Evolutionary conservation across 106 monocot species (phyloP).

Genomic region (Narthecium ossifragum): DNA sequence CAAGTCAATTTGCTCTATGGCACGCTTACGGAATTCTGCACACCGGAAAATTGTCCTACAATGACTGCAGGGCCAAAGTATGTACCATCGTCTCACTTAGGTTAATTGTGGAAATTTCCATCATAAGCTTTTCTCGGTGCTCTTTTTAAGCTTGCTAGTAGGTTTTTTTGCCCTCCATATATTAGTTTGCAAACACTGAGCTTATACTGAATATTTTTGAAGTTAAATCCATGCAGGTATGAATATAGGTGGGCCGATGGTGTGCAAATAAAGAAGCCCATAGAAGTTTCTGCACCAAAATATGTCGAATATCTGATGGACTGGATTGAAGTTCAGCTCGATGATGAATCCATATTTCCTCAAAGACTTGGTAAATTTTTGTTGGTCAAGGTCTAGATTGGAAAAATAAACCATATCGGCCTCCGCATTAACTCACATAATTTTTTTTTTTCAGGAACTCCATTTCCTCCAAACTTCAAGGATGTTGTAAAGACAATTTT

Average conservation of each 20-base stretch:
- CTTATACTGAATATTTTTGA: too few relatives aligned
- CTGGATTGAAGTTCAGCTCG: conserved; percentile 97
- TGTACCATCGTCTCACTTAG: background rate
- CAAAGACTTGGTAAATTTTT: conserved; percentile 69
- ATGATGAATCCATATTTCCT: conserved; percentile 96
- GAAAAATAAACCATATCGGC: too few relatives aligned
- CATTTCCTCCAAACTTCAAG: conserved; percentile 89
- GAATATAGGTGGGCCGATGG: conserved; percentile 99
- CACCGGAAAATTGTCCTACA: conserved; percentile 88
- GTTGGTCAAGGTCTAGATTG: background rate
- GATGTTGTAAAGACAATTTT: conserved; percentile 99
- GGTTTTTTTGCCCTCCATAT: too few relatives aligned
- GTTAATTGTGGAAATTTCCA: too few relatives aligned
- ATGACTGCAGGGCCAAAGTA: conserved; percentile 99
- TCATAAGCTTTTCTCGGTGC: background rate
- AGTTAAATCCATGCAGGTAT: conserved; percentile 90
- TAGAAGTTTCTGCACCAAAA: conserved; percentile 98
- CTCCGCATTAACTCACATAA: too few relatives aligned
- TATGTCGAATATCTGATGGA: conserved; percentile 99
- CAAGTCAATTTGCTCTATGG: conserved; percentile 98
- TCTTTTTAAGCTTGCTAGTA: background rate
- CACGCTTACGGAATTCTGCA: conserved; percentile 95
- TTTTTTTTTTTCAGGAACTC: conserved; percentile 46
- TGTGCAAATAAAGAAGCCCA: conserved; percentile 98
- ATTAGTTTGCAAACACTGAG: background rate